A percentile compares a stretch with the other conserved stretches of the same genome.
Evolutionary conservation across 768 basidiomycete genomes (phyloP).

Genomic region (Tricholoma sp.): DNA sequence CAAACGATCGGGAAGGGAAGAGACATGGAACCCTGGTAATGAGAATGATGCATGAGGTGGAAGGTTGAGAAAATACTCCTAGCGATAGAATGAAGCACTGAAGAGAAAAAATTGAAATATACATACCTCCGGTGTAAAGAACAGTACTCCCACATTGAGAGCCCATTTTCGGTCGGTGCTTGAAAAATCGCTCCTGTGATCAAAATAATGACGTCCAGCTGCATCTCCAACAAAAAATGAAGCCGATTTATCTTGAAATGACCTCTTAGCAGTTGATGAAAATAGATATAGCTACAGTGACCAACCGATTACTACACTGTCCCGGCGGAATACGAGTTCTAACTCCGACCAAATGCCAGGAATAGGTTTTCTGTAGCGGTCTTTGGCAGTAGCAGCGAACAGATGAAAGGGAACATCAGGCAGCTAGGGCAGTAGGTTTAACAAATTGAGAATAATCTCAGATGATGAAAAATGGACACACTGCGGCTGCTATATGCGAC

Average conservation of each 20-base stretch:
- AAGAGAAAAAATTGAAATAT: neutral
- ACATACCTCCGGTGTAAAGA: constrained; percentile 80
- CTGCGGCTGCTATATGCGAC: constrained; percentile 56
- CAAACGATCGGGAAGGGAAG: constrained; percentile 34
- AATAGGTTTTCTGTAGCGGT: constrained; percentile 82
- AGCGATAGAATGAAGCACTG: neutral
- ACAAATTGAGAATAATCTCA: neutral
- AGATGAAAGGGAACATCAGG: constrained; percentile 69
- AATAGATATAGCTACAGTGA: neutral
- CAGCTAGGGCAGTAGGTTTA: constrained; percentile 38
- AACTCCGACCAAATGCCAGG: constrained; percentile 82
- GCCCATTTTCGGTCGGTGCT: constrained; percentile 87
- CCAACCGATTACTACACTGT: constrained; percentile 63
- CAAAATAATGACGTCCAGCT: constrained; percentile 60
- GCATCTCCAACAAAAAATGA: constrained; percentile 90
- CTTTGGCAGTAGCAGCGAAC: constrained; percentile 71
- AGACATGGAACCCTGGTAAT: constrained; percentile 69
- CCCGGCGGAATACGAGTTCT: constrained; percentile 52
- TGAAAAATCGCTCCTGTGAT: constrained; percentile 57
- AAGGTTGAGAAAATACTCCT: constrained; percentile 78
- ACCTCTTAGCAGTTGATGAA: neutral
- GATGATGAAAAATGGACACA: constrained; percentile 24
- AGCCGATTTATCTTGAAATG: constrained; percentile 45
- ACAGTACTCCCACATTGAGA: constrained; percentile 64
- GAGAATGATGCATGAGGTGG: constrained; percentile 34